phyloP scores from a whole-genome alignment of 2,329 filamentous ascomycete species.

The Hymenoscyphus linearis region DNA sequence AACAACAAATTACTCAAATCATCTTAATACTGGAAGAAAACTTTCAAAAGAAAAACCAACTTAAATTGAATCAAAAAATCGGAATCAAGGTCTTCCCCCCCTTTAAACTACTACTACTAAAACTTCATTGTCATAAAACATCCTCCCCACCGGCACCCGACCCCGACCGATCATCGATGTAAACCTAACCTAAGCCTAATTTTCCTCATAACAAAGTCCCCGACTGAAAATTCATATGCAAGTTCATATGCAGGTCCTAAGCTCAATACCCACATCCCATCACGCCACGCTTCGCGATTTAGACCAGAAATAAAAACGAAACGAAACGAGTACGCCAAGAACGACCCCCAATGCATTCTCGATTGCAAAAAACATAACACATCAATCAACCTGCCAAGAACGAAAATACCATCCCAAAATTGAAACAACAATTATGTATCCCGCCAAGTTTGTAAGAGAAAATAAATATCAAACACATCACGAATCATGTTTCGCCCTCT shows the following conservation, averaged over 20 bases:
- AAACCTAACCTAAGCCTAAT: neutral
- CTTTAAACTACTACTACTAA: neutral
- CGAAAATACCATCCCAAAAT: neutral
- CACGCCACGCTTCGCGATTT: neutral
- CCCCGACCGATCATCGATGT: neutral
- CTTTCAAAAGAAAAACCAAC: neutral
- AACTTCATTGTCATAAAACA: neutral
- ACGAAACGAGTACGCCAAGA: neutral
- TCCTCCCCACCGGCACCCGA: neutral
- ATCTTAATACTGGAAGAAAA: neutral
- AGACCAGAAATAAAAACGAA: neutral
- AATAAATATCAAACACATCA: constrained; percentile 6
- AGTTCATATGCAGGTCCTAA: neutral
- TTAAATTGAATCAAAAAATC: neutral
- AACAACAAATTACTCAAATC: neutral
- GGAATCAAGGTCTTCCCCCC: neutral
- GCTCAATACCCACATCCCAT: neutral
- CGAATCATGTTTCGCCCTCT: constrained; percentile 24
- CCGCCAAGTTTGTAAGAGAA: neutral
- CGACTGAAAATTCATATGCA: neutral
- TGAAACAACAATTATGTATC: neutral
- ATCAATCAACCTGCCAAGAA: neutral
- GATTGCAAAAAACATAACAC: neutral
- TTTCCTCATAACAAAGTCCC: neutral
- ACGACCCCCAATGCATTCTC: neutral